Base-by-base conservation (phyloP, 2,329 filamentous ascomycete genomes). In the Hypoxylon sp. region DNA sequence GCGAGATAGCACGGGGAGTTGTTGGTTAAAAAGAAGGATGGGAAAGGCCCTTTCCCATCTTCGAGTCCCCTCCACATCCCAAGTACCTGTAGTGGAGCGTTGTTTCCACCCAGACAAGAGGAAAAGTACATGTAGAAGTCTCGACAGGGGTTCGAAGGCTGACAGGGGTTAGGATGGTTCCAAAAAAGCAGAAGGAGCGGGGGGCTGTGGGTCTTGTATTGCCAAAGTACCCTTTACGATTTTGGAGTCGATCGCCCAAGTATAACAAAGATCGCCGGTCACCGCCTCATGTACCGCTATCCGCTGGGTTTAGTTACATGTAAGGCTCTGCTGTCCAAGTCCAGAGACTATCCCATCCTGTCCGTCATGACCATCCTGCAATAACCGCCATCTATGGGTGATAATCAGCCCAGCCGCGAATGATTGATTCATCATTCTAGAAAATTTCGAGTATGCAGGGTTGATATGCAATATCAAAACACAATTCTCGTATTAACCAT, bases 31-130 rank as follows among this genome's bases (percentile, higher is more conserved):
- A 73, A 68, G 71, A 70, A 75, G 75, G 70, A 77, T 77, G 76
- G 76, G 76, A 77, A 77, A 77, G 72, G 72, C 67, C 75, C 71
- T 76, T 77, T 77, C 76, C 76, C 75, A 77, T 77, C 70, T 66
- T 64, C 70, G 70, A 71, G 69, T 71, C 73, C 68, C 68, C 61
- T 68, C 64, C 64, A 54, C 51, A 48, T 56, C 70, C 70, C 59
- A 62, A 69, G 67, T 69, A 61, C 54, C 50, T 64, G 50, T 57
- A 49, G 62, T 62, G 60, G 65, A 64, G 61, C 56, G 55, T 61
- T 64, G 37, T 42, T 42, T 60, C 65, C 55, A 56, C 60, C 61
- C 57, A 53, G 56, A 64, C 56, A 60, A 49, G 30, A 64, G 51
- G 51, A 46, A 59, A 59, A 40, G 64, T 58, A 65, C 64, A 61